phyloP scores from a whole-genome alignment of 257 asterid genomes.

The Solanum pimpinellifolium region DNA sequence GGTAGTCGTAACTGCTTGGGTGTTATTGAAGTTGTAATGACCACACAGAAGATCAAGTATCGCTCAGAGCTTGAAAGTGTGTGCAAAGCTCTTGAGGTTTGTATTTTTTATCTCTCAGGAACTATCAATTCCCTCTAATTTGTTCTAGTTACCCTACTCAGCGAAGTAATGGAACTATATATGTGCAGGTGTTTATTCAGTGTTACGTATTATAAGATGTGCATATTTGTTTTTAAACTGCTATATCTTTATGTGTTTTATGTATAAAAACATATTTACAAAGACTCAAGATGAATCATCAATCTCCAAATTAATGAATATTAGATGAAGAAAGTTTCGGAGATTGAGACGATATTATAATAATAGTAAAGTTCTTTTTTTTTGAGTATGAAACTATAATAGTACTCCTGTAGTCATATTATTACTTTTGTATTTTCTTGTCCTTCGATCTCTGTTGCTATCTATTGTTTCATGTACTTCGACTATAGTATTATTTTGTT shows the following conservation, averaged over 20 bases:
- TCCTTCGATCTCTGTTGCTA: not conserved
- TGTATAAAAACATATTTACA: not conserved
- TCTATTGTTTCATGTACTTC: not conserved
- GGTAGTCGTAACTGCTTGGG: slow-evolving; percentile 77
- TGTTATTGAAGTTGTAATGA: slow-evolving; percentile 76
- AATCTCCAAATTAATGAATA: not conserved
- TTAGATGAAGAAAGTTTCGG: not conserved
- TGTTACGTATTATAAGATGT: not conserved
- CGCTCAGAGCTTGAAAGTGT: slow-evolving; percentile 72
- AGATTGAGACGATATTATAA: not conserved
- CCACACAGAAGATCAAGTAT: slow-evolving; percentile 72
- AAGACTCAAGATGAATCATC: not conserved
- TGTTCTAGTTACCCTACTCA: not conserved
- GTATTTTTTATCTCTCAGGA: not conserved
- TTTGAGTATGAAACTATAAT: not conserved
- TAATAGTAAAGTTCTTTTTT: not conserved
- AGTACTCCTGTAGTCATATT: not conserved
- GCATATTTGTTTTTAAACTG: not conserved
- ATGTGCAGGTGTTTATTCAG: not conserved
- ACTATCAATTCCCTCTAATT: not conserved
- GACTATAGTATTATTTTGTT: not conserved
- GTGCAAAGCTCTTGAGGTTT: slow-evolving; percentile 90
- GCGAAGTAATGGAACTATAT: not conserved
- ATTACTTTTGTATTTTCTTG: not conserved
- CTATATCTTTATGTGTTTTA: not conserved